Evolutionary conservation across 2,329 filamentous ascomycete species (phyloP).

Genomic region (Hypoxylon sp.): DNA sequence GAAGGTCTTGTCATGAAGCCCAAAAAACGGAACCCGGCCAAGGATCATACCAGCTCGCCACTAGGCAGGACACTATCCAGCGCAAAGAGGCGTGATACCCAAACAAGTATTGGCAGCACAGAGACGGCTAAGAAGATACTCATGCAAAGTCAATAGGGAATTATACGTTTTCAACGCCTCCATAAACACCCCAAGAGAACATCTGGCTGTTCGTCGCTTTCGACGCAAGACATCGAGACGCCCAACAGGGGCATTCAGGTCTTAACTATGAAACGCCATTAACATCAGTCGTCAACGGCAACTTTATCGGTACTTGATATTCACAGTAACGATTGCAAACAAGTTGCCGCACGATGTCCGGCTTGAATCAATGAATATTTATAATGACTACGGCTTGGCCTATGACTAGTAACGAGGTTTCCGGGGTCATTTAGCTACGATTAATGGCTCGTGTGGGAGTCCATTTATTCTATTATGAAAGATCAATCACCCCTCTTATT

Average conservation of each 20-base stretch:
- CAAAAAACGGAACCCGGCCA: constrained; percentile 60
- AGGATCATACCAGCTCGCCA: constrained; percentile 52
- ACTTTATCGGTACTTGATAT: not conserved
- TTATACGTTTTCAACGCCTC: not conserved
- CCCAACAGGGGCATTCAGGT: not conserved
- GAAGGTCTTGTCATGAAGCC: constrained; percentile 68
- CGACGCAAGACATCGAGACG: not conserved
- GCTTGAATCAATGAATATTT: not conserved
- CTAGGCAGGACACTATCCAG: constrained; percentile 54
- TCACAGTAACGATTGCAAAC: not conserved
- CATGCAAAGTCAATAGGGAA: constrained; percentile 55
- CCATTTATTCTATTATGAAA: constrained; percentile 21
- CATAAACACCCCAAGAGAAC: not conserved
- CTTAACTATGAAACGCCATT: not conserved
- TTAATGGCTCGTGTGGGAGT: not conserved
- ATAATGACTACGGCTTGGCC: constrained; percentile 4
- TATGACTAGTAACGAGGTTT: not conserved
- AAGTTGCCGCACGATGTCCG: not conserved
- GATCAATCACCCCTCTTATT: constrained; percentile 41
- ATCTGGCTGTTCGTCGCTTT: not conserved
- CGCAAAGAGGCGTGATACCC: constrained; percentile 69
- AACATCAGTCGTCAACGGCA: not conserved
- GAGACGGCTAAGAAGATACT: constrained; percentile 74
- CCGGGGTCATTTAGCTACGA: not conserved
- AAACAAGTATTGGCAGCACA: constrained; percentile 72